A percentile compares a stretch with the other conserved stretches of the same genome.
These are phyloP conservation scores for Eimeria praecox DNA, from an alignment of 169 alveolate species.

Conservation along the genomic window DNA sequence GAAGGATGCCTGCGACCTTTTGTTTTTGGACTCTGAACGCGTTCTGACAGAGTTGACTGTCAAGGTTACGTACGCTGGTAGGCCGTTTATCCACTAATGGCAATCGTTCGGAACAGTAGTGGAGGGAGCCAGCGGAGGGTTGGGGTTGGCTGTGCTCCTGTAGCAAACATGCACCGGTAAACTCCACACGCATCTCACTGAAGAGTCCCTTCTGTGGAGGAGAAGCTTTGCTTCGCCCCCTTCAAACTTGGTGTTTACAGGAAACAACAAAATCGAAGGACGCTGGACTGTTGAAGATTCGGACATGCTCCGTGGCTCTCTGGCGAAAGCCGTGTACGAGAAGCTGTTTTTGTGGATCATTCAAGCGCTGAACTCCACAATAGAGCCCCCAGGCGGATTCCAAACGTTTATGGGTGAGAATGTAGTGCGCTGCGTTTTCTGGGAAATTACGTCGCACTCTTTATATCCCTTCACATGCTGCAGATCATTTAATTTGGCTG, in stretches of 20 bases:
- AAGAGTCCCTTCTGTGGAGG: neutral
- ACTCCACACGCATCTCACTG: neutral
- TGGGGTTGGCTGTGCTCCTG: neutral
- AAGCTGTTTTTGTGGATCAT: slow-evolving; percentile 97
- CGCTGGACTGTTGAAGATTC: slow-evolving; percentile 92
- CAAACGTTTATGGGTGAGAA: slow-evolving; percentile 93
- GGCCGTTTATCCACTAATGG: neutral
- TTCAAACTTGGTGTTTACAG: slow-evolving; percentile 79
- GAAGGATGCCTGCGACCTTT: slow-evolving; percentile 90
- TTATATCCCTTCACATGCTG: neutral
- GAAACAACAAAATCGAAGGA: slow-evolving; percentile 91
- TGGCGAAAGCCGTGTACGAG: slow-evolving; percentile 98
- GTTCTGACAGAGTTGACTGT: slow-evolving; percentile 89
- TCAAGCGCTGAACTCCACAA: slow-evolving; percentile 94
- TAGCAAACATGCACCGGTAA: neutral
- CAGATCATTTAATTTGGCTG: neutral
- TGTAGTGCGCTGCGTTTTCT: neutral
- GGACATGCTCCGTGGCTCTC: slow-evolving; percentile 92
- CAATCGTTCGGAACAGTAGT: neutral
- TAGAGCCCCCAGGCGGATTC: slow-evolving; percentile 92
- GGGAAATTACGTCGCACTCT: neutral
- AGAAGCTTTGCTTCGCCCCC: neutral
- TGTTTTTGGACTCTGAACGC: slow-evolving; percentile 87
- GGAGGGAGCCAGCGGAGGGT: neutral
- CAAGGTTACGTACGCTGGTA: slow-evolving; percentile 90